Evolutionary conservation across 2,329 filamentous ascomycete genomes (phyloP), one percentile per base, ranked within the genome.

Genomic region (Diaporthe ilicicola): DNA sequence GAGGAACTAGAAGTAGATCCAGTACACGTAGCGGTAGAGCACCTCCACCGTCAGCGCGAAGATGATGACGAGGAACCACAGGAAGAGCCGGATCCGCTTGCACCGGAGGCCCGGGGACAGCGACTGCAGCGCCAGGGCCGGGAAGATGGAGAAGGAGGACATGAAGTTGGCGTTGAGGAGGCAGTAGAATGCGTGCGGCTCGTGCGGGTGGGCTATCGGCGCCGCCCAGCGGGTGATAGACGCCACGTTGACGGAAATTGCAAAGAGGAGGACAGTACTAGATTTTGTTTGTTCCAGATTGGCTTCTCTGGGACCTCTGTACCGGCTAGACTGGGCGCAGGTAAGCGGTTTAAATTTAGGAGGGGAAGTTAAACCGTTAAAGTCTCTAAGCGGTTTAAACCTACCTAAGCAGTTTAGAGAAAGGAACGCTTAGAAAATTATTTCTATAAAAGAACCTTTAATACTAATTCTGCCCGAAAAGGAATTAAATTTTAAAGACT

Each of bases 1-100:
- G 27, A 65, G 62, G 39, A 22, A 22, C 29, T 46, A 10, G 4
- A 55, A 12, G 29, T 74, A 67, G 8, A 37, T 8, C 1, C 48
- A 13, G 61, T 73, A 76, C 19, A 56, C 24, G 27, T 17, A 37
- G 12, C 70, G 73, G 69, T 74, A 77, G 12, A 77, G 66, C 6
- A 65, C 67, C 7, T 74, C 70, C 24, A 74, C 67, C 10, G 64
- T 67, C 59, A 76, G 66, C n/a, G 56, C 42, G 5, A 77, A 69
- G 27, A 54, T 34, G 34, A 76, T 64, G 39, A 74, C 64, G 15
- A 75, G 13, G 12, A 73, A 48, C 78, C 77, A 79, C 27, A 77
- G 46, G 12, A 62, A 24, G 13, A 68, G 62, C 2, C 75, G 74
- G 67, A 76, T 73, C 2, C 71, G 71, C 5, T 70, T 37, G 9